phyloP scores from a whole-genome alignment of 148 eudicot genomes.

The Polygonum maritimum region DNA sequence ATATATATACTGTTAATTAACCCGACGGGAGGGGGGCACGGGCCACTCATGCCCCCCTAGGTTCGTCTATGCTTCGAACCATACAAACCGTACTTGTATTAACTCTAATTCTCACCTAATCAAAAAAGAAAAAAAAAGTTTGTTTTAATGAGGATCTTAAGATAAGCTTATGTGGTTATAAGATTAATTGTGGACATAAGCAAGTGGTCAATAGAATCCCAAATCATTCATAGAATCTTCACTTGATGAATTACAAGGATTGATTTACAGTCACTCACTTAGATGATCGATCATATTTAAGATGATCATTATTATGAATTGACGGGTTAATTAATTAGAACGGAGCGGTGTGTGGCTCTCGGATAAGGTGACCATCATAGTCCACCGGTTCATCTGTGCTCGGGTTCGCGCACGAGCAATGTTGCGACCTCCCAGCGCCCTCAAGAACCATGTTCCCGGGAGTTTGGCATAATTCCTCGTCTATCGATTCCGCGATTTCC shows the following conservation, averaged over 20 bases:
- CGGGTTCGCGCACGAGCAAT: not conserved
- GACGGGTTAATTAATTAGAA: not conserved
- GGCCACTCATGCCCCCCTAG: too few relatives aligned
- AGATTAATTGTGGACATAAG: too few relatives aligned
- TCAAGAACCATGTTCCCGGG: not conserved
- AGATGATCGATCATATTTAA: not conserved
- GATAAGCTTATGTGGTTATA: too few relatives aligned
- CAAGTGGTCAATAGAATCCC: not conserved
- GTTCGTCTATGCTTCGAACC: too few relatives aligned
- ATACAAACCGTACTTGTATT: too few relatives aligned
- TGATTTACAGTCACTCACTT: not conserved
- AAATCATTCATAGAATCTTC: not conserved
- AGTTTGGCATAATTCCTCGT: not conserved
- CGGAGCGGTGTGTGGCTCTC: conserved; percentile 6
- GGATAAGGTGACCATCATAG: not conserved
- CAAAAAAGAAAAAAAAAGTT: too few relatives aligned
- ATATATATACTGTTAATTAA: too few relatives aligned
- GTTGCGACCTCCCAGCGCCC: not conserved
- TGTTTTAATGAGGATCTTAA: too few relatives aligned
- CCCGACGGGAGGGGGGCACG: too few relatives aligned
- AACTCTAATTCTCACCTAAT: too few relatives aligned
- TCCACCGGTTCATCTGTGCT: not conserved
- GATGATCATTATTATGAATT: not conserved
- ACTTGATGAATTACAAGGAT: not conserved
- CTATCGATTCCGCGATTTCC: not conserved